Conservation (phyloP, 2,329 filamentous ascomycete species). For the Pestalotiopsis sp. region DNA sequence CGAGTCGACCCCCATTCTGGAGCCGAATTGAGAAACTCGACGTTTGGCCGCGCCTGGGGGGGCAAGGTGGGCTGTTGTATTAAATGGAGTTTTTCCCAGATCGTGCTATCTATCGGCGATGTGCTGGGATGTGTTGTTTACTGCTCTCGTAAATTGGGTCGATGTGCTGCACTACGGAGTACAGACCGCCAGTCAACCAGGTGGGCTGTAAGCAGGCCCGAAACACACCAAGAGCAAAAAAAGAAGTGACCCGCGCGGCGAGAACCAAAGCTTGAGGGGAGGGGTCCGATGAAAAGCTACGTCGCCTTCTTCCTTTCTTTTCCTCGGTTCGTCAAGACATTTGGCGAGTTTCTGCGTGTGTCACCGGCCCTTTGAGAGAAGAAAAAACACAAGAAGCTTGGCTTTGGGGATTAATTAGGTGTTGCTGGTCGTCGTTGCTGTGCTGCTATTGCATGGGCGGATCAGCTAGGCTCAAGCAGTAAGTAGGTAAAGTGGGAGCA, state of each 20-base stretch:
- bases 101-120: background rate
- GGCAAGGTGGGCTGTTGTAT: background rate
- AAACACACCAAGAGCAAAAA: background rate
- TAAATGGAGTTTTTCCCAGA: background rate
- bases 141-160: slow-evolving; percentile 7
- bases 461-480: background rate
- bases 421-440: background rate
- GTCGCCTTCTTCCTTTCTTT: slow-evolving; percentile 3
- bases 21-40: slow-evolving; percentile 10
- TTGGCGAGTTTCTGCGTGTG: background rate
- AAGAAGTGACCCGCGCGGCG: background rate
- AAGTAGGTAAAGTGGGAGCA: background rate
- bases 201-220: background rate
- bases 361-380: background rate
- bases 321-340: slow-evolving; percentile 10
- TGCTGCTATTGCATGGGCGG: background rate
- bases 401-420: background rate
- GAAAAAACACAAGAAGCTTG: background rate
- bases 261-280: background rate
- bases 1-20: slow-evolving; percentile 58
- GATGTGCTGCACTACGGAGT: background rate
- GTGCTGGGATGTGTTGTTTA: slow-evolving; percentile 4
- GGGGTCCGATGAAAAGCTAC: background rate
- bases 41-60: slow-evolving; percentile 3
- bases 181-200: slow-evolving; percentile 4